These are phyloP conservation scores for Colletotrichum orbiculare DNA, from an alignment of 2,329 filamentous ascomycete genomes.

Conservation along the genomic window DNA sequence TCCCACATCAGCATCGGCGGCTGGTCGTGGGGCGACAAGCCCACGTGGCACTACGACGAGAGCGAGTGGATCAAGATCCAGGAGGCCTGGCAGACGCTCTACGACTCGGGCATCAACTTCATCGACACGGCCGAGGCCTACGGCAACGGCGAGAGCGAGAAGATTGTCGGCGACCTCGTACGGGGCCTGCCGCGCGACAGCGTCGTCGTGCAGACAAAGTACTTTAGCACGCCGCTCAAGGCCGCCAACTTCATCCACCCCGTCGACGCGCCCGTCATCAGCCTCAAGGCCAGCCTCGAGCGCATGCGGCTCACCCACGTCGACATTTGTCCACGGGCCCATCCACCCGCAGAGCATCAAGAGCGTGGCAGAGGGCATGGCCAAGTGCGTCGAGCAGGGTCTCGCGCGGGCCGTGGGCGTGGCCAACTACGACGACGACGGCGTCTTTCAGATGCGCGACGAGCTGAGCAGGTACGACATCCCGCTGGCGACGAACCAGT, in stretches of 20 bases:
- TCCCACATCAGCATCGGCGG: constrained; percentile 9
- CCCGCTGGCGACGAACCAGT: constrained; percentile 7
- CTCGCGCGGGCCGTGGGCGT: not conserved
- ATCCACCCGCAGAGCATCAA: not conserved
- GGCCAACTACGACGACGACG: not conserved
- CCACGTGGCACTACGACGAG: constrained; percentile 9
- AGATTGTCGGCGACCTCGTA: not conserved
- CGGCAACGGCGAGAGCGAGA: constrained; percentile 8
- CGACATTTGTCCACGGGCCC: constrained; percentile 12
- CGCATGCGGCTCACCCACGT: not conserved
- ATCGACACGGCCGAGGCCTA: constrained; percentile 4
- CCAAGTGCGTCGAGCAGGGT: constrained; percentile 5
- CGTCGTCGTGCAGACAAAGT: constrained; percentile 10
- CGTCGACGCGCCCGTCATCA: not conserved
- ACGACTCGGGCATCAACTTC: constrained; percentile 9
- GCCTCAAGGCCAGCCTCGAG: not conserved
- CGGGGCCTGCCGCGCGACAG: not conserved
- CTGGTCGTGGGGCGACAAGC: not conserved
- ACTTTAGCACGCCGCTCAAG: constrained; percentile 4
- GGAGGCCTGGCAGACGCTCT: not conserved
- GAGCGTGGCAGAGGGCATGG: not conserved
- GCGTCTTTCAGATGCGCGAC: not conserved
- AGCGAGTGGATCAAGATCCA: constrained; percentile 11
- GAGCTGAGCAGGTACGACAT: constrained; percentile 6
- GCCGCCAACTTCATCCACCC: constrained; percentile 4